Conservation (phyloP, 2,329 filamentous ascomycete species). For the Cercospora zeina region DNA sequence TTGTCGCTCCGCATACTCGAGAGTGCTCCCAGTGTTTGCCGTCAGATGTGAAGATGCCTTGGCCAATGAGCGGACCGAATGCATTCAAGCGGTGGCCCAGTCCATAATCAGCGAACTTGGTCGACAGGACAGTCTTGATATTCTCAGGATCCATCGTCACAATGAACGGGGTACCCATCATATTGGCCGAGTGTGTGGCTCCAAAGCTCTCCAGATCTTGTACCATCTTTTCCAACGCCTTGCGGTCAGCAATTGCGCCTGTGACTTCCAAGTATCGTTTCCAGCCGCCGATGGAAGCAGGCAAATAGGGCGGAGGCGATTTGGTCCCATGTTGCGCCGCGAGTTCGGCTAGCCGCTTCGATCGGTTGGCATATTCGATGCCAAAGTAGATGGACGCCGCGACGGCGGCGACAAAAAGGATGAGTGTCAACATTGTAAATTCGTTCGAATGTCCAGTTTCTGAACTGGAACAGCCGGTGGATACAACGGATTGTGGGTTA, state of each 20-base stretch:
- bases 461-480: too few relatives aligned
- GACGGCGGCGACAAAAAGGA: not conserved
- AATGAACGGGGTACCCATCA: not conserved
- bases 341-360: not conserved
- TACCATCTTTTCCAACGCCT: not conserved
- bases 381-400: not conserved
- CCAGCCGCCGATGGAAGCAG: not conserved
- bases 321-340: not conserved
- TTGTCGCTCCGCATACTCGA: not conserved
- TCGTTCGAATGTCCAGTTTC: not conserved
- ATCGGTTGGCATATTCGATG: not conserved
- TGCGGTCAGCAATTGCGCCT: not conserved
- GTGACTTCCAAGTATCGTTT: not conserved
- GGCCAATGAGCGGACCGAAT: conserved; percentile 4
- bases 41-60: not conserved
- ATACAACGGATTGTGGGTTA: too few relatives aligned
- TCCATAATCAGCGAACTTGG: not conserved
- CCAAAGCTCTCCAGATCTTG: not conserved
- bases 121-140: not conserved
- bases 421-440: not conserved
- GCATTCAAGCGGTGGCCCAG: not conserved
- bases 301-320: not conserved
- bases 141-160: conserved; percentile 6
- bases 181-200: not conserved
- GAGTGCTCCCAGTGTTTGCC: not conserved